These are phyloP conservation scores for Diaporthe ampelina DNA, from an alignment of 2,329 filamentous ascomycete genomes.

Conservation along the genomic window DNA sequence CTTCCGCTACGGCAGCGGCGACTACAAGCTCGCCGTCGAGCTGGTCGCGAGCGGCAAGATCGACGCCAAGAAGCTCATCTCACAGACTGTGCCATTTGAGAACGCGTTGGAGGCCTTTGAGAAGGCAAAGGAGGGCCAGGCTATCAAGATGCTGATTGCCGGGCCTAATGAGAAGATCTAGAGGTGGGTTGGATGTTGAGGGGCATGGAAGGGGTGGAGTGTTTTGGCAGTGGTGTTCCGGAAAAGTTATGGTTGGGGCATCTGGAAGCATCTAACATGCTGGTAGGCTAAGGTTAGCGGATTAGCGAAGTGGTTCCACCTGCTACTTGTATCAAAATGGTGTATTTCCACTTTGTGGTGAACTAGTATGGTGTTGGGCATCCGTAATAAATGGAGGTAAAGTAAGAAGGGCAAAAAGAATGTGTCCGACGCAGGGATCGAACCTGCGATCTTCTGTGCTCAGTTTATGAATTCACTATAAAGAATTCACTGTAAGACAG, in stretches of 20 bases:
- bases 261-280: background rate
- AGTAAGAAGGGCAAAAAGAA: no score
- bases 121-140: slow-evolving; percentile 87
- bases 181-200: background rate
- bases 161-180: slow-evolving; percentile 73
- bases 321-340: no score
- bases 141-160: slow-evolving; percentile 78
- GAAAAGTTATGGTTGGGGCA: background rate
- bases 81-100: slow-evolving; percentile 81
- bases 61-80: slow-evolving; percentile 86
- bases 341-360: background rate
- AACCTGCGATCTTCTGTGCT: no score
- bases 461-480: no score
- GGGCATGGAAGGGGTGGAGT: background rate
- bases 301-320: background rate
- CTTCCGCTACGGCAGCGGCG: slow-evolving; percentile 90
- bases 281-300: background rate
- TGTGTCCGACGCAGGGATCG: no score
- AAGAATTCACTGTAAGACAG: no score
- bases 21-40: slow-evolving; percentile 87
- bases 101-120: slow-evolving; percentile 89
- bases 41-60: slow-evolving; percentile 81
- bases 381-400: no score
- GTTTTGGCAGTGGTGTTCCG: background rate
- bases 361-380: no score